Evolutionary conservation across 768 basidiomycete genomes (phyloP).

Genomic region (Fomitopsis pulvina): DNA sequence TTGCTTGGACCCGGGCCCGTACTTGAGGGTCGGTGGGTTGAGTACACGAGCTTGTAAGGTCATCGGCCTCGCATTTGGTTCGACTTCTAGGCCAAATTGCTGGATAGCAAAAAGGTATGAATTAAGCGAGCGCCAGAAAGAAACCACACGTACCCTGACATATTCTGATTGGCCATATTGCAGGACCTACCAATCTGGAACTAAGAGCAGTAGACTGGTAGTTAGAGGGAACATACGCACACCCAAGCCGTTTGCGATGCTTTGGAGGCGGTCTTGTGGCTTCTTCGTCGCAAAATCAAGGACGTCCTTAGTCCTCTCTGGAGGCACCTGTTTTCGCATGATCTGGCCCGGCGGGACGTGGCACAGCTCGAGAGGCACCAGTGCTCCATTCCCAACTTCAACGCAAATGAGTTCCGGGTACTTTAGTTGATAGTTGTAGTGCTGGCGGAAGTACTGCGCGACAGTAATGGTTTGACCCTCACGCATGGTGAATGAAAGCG

Average conservation of each 20-base stretch:
- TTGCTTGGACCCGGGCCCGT: constrained; percentile 52
- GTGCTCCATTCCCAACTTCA: constrained; percentile 56
- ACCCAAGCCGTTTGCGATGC: constrained; percentile 47
- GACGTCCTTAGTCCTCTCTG: constrained; percentile 56
- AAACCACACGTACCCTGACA: constrained; percentile 33
- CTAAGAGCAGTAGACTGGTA: constrained; percentile 37
- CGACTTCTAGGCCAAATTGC: constrained; percentile 66
- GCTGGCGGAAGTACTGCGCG: constrained; percentile 51
- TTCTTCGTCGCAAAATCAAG: constrained; percentile 62
- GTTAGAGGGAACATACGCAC: constrained; percentile 28
- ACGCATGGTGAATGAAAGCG: constrained; percentile 47
- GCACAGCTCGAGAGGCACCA: constrained; percentile 66
- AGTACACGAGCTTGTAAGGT: constrained; percentile 57
- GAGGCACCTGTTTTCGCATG: constrained; percentile 64
- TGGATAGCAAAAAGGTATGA: constrained; percentile 3
- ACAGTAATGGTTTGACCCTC: constrained; percentile 53
- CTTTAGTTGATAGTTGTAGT: constrained; percentile 45
- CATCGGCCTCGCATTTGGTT: constrained; percentile 40
- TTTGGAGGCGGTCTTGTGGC: constrained; percentile 48
- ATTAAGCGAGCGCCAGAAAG: neutral
- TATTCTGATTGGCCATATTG: constrained; percentile 72
- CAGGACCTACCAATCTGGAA: constrained; percentile 25
- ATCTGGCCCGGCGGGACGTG: constrained; percentile 58
- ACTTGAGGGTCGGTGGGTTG: constrained; percentile 56
- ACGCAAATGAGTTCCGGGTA: constrained; percentile 62